These are phyloP conservation scores for Lasiosphaeria hispida DNA, from an alignment of 495 filamentous ascomycete genomes.

Conservation along the genomic window DNA sequence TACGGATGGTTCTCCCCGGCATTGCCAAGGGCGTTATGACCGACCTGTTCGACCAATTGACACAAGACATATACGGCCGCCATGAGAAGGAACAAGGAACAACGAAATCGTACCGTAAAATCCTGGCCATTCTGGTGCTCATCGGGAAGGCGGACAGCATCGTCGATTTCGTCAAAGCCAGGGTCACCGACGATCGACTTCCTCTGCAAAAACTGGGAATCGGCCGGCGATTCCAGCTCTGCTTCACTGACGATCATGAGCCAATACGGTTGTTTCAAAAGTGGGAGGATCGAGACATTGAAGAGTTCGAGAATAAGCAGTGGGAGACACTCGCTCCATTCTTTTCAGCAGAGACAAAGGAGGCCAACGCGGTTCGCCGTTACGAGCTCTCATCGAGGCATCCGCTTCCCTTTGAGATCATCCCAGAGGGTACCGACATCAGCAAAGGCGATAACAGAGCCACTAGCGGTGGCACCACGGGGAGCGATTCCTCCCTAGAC, in stretches of 20 bases:
- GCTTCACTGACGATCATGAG: too few relatives aligned
- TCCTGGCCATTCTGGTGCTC: conserved; percentile 1
- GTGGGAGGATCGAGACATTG: background rate
- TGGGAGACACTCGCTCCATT: background rate
- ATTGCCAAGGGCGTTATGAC: background rate
- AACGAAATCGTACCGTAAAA: background rate
- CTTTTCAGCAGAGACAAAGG: background rate
- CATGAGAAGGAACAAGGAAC: background rate
- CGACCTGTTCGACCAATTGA: background rate
- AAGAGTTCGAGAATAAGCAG: background rate
- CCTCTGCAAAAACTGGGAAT: background rate
- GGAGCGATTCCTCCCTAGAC: background rate
- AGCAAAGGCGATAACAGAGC: too few relatives aligned
- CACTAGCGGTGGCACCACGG: background rate
- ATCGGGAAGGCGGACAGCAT: conserved; percentile 1
- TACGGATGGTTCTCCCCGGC: background rate
- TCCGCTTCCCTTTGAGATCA: background rate
- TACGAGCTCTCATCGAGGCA: background rate
- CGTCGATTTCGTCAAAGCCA: background rate
- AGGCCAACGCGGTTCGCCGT: background rate
- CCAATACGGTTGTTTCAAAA: background rate
- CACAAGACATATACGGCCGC: background rate
- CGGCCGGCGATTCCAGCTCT: background rate
- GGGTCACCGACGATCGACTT: background rate
- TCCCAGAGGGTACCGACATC: background rate